These are phyloP conservation scores for Neurospora cerealis DNA, from an alignment of 495 filamentous ascomycete species.

Conservation along the genomic window DNA sequence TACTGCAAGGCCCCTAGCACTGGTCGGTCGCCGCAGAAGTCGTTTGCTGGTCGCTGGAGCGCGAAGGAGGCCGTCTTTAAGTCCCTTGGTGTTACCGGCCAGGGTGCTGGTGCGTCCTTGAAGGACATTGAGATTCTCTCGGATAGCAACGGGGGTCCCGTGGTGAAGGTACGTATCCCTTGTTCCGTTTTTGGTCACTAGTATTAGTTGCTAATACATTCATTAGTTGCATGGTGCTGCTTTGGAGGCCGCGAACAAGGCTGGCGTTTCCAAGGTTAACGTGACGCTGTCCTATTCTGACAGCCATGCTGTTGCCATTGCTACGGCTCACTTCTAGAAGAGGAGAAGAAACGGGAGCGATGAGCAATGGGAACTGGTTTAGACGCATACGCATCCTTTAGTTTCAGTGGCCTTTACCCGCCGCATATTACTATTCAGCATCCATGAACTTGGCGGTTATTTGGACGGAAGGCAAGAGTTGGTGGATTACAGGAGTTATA, in stretches of 20 bases:
- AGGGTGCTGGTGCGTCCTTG: constrained; percentile 79
- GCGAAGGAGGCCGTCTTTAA: constrained; percentile 99
- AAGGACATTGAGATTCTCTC: constrained; percentile 89
- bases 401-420: background rate
- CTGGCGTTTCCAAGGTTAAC: constrained; percentile 73
- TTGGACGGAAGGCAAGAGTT: background rate
- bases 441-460: background rate
- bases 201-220: constrained; percentile 30
- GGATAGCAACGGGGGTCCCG: constrained; percentile 70
- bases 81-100: constrained; percentile 75
- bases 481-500: background rate
- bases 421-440: background rate
- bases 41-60: constrained; percentile 88
- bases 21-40: constrained; percentile 54
- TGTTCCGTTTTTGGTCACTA: background rate
- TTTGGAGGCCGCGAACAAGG: constrained; percentile 65
- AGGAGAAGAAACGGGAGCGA: background rate
- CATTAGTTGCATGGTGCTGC: constrained; percentile 75
- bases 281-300: constrained; percentile 96
- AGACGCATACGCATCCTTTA: background rate
- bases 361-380: background rate
- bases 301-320: constrained; percentile 84
- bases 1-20: constrained; percentile 71
- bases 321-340: constrained; percentile 31
- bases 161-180: constrained; percentile 62